Evolutionary conservation across 2,329 filamentous ascomycete genomes (phyloP).

Genomic region (Pseudogymnoascus sp.): DNA sequence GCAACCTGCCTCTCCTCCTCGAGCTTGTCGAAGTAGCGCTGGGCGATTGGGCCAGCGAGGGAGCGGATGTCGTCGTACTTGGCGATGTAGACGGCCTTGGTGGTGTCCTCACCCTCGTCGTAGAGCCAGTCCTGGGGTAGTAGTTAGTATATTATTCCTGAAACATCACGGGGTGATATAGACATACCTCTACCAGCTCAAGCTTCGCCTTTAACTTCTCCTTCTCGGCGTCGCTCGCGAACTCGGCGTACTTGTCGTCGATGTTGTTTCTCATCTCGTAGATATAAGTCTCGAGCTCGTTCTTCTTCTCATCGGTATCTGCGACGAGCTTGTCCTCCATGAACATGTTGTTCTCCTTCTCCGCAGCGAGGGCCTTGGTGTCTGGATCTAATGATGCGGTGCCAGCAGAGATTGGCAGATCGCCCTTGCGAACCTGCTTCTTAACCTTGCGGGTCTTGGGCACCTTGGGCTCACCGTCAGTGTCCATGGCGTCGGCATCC

Average conservation of each 20-base stretch:
- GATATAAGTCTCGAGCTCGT: slow-evolving; percentile 95
- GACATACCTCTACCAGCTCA: slow-evolving; percentile 72
- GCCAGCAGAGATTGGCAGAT: slow-evolving; percentile 76
- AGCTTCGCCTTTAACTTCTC: slow-evolving; percentile 75
- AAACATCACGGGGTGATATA: background rate
- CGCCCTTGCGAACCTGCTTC: slow-evolving; percentile 98
- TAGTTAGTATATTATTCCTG: slow-evolving; percentile 16
- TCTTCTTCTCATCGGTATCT: slow-evolving; percentile 99
- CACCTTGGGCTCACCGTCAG: slow-evolving; percentile 59
- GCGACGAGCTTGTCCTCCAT: slow-evolving; percentile 98
- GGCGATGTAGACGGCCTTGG: slow-evolving; percentile 85
- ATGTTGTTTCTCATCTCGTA: slow-evolving; percentile 96
- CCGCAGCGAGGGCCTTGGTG: slow-evolving; percentile 57
- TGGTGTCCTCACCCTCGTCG: slow-evolving; percentile 89
- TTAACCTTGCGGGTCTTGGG: slow-evolving; percentile 92
- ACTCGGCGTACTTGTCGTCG: slow-evolving; percentile 81
- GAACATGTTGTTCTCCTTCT: slow-evolving; percentile 85
- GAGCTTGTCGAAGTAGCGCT: slow-evolving; percentile 91
- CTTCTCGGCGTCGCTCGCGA: slow-evolving; percentile 90
- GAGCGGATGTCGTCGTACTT: slow-evolving; percentile 95
- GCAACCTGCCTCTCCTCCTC: slow-evolving; percentile 75
- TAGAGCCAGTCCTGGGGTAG: slow-evolving; percentile 86
- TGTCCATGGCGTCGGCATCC: slow-evolving; percentile 79
- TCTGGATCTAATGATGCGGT: slow-evolving; percentile 69
- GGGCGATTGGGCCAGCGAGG: slow-evolving; percentile 81